Evolutionary conservation across 176 grass and related monocot species (phyloP).

Genomic region (Stipa capillata): DNA sequence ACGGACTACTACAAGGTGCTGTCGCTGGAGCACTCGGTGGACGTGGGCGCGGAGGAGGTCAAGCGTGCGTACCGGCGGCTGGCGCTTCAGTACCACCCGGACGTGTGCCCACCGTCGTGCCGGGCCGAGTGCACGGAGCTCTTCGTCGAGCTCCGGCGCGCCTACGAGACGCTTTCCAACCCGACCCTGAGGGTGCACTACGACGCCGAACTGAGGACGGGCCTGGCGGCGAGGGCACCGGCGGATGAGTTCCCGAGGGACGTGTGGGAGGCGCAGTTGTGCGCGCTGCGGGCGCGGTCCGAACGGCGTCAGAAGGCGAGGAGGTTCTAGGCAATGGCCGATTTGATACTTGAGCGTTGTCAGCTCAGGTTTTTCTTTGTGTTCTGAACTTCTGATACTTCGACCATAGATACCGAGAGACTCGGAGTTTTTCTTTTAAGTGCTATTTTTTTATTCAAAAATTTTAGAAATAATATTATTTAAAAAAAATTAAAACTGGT

Average conservation of each 20-base stretch:
- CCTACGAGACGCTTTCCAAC: constrained; percentile 73
- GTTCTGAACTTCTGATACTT: neutral
- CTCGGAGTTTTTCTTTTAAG: no score
- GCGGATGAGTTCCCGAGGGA: constrained; percentile 9
- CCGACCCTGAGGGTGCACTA: constrained; percentile 36
- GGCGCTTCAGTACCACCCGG: constrained; percentile 63
- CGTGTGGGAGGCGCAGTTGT: constrained; percentile 51
- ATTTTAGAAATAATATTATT: no score
- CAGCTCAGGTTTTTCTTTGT: neutral
- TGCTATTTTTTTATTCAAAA: no score
- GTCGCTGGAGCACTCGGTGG: constrained; percentile 38
- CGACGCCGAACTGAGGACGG: constrained; percentile 32
- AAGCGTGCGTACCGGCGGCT: constrained; percentile 72
- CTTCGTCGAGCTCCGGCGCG: constrained; percentile 70
- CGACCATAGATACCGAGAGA: neutral
- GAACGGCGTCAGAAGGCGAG: constrained; percentile 6
- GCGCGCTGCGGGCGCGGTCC: constrained; percentile 21
- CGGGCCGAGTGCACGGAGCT: constrained; percentile 41
- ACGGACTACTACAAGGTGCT: constrained; percentile 52
- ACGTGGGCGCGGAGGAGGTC: constrained; percentile 50
- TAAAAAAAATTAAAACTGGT: no score
- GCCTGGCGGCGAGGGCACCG: neutral
- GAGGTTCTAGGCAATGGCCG: neutral
- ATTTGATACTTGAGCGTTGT: neutral
- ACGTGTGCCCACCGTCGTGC: constrained; percentile 46